Evolutionary conservation across 352 stramenopile species (phyloP).

Genomic region (Phytophthora ohioensis): DNA sequence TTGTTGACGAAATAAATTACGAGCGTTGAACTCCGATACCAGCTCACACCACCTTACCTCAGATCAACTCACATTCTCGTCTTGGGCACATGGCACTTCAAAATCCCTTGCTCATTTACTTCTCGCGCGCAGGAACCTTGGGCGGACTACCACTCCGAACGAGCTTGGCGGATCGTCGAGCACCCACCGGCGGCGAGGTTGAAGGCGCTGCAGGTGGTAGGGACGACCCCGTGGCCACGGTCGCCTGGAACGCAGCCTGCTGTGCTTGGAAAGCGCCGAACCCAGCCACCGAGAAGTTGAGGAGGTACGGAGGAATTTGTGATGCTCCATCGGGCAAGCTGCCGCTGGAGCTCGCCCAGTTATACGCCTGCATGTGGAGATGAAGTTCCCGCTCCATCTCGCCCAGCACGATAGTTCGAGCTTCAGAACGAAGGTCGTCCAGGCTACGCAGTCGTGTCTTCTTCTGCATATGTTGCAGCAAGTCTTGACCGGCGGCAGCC

Average conservation of each 20-base stretch:
- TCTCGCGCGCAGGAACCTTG: slow-evolving; percentile 24
- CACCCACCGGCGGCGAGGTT: slow-evolving; percentile 29
- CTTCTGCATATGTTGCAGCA: slow-evolving; percentile 88
- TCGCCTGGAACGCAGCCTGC: slow-evolving; percentile 56
- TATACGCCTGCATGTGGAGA: slow-evolving; percentile 76
- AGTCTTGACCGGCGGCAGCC: slow-evolving; percentile 69
- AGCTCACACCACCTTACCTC: background rate
- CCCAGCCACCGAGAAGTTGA: slow-evolving; percentile 63
- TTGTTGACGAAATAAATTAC: slow-evolving; percentile 40
- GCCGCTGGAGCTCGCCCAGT: slow-evolving; percentile 52
- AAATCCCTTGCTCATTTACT: slow-evolving; percentile 27
- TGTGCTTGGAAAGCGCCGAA: slow-evolving; percentile 72
- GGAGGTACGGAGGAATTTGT: slow-evolving; percentile 61
- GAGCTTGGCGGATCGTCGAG: slow-evolving; percentile 22
- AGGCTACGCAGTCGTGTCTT: slow-evolving; percentile 80
- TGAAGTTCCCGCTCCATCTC: slow-evolving; percentile 83
- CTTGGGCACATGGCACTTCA: slow-evolving; percentile 22
- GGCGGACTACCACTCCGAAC: slow-evolving; percentile 25
- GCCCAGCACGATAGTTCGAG: slow-evolving; percentile 63
- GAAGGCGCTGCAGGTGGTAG: slow-evolving; percentile 32
- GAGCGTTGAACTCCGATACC: background rate
- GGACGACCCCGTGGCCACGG: slow-evolving; percentile 32
- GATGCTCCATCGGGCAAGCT: slow-evolving; percentile 35
- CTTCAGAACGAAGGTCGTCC: slow-evolving; percentile 72
- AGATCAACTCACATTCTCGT: slow-evolving; percentile 22